Base-by-base conservation (phyloP, 73 alveolate genomes). In the Paramecium octaurelia region DNA sequence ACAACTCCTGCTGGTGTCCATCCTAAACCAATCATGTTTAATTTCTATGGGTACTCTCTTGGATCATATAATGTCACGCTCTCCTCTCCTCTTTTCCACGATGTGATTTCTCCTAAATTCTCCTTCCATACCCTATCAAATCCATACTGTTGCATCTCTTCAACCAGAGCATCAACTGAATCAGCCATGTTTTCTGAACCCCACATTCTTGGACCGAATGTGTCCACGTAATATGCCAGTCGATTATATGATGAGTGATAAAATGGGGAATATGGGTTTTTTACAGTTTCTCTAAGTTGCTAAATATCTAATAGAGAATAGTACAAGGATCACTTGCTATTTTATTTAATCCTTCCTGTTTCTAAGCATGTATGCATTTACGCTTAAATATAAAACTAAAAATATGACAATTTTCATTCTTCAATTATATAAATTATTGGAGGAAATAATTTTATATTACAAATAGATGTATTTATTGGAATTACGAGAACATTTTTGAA, bases 191-290 rank as follows among this genome's bases (percentile, higher is more conserved):
- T 4, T 46, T 80, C 75, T n/a, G 91, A 80, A 16, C 91, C 91
- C 94, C 94, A 89, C 70, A 89, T 42, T 46, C 94, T 77, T 27
- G 94, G 92, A 10, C 94, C 94, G 71, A 44, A 89, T 29, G 94
- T 89, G 29, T 89, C 94, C 34, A 89, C 94, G 16, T 70, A 42
- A 89, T 89, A 89, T 11, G 94, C 92, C 84, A 89, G 46, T 71
- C 70, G 76, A 38, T 50, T 46, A 29, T 69, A 89, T 64, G 94
- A 84, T 12, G 83, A 44, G 50, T 89, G 94, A 42, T 64, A 64
- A 23, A 64, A 64, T 64, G 84, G 84, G 0, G 50, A 31, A 27
- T 27, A 4, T 12, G 42, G 50, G 12, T 64, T 31, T 18, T 64
- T 64, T 31, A 64, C n/a, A 0, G 84, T 34, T 12, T 64, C 84